phyloP scores from a whole-genome alignment of 1,284 basidiomycete genomes.

The Naganishia sp. region DNA sequence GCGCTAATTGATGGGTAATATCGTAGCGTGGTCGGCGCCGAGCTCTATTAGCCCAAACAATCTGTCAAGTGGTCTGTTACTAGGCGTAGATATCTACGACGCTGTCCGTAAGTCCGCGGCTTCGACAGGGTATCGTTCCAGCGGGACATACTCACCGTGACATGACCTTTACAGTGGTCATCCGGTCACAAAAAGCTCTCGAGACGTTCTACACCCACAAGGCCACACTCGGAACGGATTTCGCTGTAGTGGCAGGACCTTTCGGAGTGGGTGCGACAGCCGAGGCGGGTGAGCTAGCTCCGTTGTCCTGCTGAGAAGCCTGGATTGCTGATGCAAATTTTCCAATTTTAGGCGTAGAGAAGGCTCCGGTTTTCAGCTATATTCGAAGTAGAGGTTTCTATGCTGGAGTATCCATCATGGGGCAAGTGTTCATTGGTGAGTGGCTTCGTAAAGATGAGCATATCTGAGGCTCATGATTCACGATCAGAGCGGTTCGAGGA shows the following conservation, averaged over 20 bases:
- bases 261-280: constrained; percentile 57
- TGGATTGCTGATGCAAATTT: background rate
- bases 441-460: background rate
- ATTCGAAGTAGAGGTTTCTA: constrained; percentile 54
- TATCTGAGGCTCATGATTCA: background rate
- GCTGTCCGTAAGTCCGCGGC: constrained; percentile 42
- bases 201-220: constrained; percentile 59
- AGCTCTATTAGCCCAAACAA: constrained; percentile 58
- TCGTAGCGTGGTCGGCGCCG: constrained; percentile 58
- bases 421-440: constrained; percentile 53
- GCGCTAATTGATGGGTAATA: background rate
- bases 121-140: background rate
- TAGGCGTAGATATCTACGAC: constrained; percentile 57
- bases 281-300: constrained; percentile 51
- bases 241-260: constrained; percentile 58
- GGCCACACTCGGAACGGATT: constrained; percentile 58
- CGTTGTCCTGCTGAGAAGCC: too few species aligned
- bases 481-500: constrained; percentile 50
- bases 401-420: constrained; percentile 56
- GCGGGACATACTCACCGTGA: background rate
- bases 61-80: constrained; percentile 53
- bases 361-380: constrained; percentile 55
- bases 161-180: constrained; percentile 41
- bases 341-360: constrained; percentile 38
- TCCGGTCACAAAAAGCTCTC: constrained; percentile 57